Conservation (phyloP, 2,329 filamentous ascomycete species). For the Pseudogymnoascus sp. region DNA sequence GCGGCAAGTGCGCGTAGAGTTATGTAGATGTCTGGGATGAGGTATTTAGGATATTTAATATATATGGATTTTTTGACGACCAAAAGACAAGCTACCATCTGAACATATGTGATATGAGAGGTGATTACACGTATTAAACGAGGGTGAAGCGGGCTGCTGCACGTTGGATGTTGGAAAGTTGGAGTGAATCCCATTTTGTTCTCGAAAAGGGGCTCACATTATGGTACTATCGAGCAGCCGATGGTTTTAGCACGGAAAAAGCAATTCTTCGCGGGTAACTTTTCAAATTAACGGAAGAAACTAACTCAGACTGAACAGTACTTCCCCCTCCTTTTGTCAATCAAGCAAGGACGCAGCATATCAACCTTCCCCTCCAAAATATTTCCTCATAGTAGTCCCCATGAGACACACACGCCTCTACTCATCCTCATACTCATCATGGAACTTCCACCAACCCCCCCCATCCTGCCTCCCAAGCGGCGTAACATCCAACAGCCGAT, state of each 20-base stretch:
- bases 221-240: neutral
- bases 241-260: neutral
- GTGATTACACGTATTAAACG: neutral
- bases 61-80: neutral
- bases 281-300: neutral
- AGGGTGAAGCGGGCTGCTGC: neutral
- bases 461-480: constrained; percentile 32
- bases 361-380: neutral
- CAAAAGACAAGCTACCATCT: neutral
- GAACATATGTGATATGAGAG: neutral
- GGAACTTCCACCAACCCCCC: constrained; percentile 15
- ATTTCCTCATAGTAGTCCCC: neutral
- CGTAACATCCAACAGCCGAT: constrained; percentile 33
- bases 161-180: neutral
- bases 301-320: neutral
- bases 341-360: neutral
- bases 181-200: neutral
- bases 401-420: neutral
- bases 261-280: neutral
- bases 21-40: neutral
- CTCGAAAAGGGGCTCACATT: neutral
- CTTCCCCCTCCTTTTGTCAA: neutral
- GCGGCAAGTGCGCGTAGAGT: constrained; percentile 15
- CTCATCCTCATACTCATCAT: constrained; percentile 19
- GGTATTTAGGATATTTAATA: neutral